Evolutionary conservation across 2,329 filamentous ascomycete genomes (phyloP), one percentile per base, ranked within the genome.

Genomic region (Aureobasidium sp.): DNA sequence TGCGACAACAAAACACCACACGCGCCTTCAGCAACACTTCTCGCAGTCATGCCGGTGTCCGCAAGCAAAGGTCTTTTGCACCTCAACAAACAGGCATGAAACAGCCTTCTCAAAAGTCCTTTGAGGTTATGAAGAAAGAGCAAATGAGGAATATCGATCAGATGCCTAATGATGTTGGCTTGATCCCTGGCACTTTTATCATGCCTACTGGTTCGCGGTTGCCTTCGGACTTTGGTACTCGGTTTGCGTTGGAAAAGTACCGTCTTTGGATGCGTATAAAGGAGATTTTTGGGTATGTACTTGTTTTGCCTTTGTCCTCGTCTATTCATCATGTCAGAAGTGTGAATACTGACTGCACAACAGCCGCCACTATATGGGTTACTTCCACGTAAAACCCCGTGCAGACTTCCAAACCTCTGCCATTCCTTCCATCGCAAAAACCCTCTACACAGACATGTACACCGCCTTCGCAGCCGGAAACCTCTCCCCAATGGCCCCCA

Each of bases 361-460:
- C 20, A 63, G 59, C 24, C 57, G 24, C 36, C 46, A 51, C 44
- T 47, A 29, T 36, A 41, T 51, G 36, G 37, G 44, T 24, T 55
- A n/a, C 48, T 50, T 61, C 36, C 74, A 74, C 63, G 69, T 66
- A 65, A 75, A 72, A 29, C 74, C 75, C 15, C 57, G 55, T 20
- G 61, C 61, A 24, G 43, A 63, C 53, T 67, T 78, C 20, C 66
- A 71, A n/a, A 61, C 75, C 27, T 66, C 65, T 26, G 68, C 74
- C 46, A 70, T 77, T 43, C 73, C 75, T 20, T 59, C 66, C 10
- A 70, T 76, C 43, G 77, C 75, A 12, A 69, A 70, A 44, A 66
- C 72, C 9, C 70, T 81, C n/a, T 78, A 82, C 63, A 64, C 71
- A 50, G 64, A 69, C 29, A 78, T 82, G 75, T 82, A 81, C 68